A percentile compares a stretch with the other conserved stretches of the same genome.
These are phyloP conservation scores for Puccinia horiana DNA, from an alignment of 1,284 basidiomycete genomes.

Conservation along the genomic window DNA sequence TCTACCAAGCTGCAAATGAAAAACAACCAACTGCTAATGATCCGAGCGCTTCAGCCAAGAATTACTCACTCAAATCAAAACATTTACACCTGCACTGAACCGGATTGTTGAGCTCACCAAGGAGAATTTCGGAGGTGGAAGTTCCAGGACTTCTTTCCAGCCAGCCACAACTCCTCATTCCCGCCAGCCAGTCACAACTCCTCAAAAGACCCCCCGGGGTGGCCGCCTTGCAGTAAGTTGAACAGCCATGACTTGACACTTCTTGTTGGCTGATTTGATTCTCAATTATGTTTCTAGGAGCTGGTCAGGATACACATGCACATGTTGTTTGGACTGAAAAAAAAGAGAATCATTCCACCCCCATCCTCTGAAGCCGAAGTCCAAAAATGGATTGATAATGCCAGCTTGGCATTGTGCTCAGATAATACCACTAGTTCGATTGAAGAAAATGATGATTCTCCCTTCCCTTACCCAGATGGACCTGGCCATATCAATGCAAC, in stretches of 20 bases:
- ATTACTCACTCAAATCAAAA: no score
- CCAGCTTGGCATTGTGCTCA: not conserved
- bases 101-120: no score
- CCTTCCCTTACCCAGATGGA: slow-evolving; percentile 20
- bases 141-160: no score
- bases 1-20: no score
- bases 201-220: not conserved
- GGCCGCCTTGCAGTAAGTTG: slow-evolving; percentile 4
- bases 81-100: no score
- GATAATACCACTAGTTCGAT: not conserved
- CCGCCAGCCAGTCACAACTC: no score
- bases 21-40: no score
- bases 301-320: not conserved
- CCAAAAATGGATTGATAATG: not conserved
- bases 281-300: not conserved
- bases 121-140: no score
- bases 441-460: not conserved
- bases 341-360: not conserved
- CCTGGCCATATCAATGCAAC: not conserved
- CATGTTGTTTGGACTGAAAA: not conserved
- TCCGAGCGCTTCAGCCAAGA: no score
- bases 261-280: not conserved
- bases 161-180: no score
- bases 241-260: no score
- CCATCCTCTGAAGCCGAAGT: not conserved